Evolutionary conservation across 75 land plant species (phyloP), one percentile per base, ranked within the genome.

Genomic region (Cryptomeria japonica): DNA sequence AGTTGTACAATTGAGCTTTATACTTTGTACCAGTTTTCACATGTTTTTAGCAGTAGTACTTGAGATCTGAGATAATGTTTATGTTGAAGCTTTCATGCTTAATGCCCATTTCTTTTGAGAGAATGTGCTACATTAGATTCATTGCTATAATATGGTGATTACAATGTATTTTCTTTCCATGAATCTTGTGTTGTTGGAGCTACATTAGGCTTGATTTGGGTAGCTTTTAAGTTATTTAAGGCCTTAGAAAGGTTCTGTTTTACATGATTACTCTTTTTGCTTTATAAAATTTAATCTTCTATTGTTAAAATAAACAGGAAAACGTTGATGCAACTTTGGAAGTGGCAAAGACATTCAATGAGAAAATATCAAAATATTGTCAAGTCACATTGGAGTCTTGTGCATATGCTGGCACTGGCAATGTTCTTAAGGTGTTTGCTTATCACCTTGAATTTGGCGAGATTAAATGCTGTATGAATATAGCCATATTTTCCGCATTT

Each of bases 371-470:
- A 76, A 93, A 93, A 90, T 95, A 95, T 87, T 95, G 97, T 92
- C 97, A 96, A 83, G 98, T 98, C 88, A 97, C 95, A 0, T 83
- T 98, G 86, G 91, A 95, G 70, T 94, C 97, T 13, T 97, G 97
- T 93, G 98, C 99, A 7, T 98, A 97, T 91, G 97, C 99, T 84
- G 99, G 99, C 77, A 97, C 99, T 47, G 99, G 99, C 42, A 97
- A 98, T 90, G 99, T 98, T 25, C 94, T 98, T 4, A 96, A 97
- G 99, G 99, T 98, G 42, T 61, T 64, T 32, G 8, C 84, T 70
- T 37, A 42, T 51, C 46, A 47, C 38, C 86, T 88, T 32, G 22
- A 85, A 49, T 38, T 8, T 38, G 31, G n/a, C 38, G 22, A 37
- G 25, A 32, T 82, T 72, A 42, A 38, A 46, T 82, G 12, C 32